Conservation (phyloP, 2,329 filamentous ascomycete species). For the Colletotrichum spaethianum region DNA sequence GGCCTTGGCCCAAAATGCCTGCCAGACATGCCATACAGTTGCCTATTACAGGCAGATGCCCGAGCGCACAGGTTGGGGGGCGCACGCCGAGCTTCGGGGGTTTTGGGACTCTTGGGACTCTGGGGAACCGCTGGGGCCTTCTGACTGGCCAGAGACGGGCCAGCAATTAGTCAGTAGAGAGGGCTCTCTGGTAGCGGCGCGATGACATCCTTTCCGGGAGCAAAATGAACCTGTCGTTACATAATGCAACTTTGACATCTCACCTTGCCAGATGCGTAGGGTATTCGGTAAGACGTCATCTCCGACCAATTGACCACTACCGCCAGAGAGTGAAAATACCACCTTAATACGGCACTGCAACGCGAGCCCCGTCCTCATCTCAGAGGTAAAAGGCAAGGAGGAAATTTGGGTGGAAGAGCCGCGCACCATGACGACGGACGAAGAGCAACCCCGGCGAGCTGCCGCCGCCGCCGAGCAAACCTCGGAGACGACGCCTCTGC, state of each 20-base stretch:
- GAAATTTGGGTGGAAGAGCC: not conserved
- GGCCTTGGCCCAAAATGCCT: too few relatives aligned
- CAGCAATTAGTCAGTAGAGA: not conserved
- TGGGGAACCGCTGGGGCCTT: not conserved
- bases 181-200: not conserved
- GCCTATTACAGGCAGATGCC: constrained; percentile 26
- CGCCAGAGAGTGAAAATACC: not conserved
- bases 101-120: not conserved
- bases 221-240: not conserved
- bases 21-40: constrained; percentile 6
- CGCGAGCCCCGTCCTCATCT: not conserved
- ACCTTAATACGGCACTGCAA: not conserved
- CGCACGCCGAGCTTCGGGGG: constrained; percentile 32
- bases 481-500: constrained; percentile 41
- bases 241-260: not conserved
- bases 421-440: constrained; percentile 28
- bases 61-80: constrained; percentile 13
- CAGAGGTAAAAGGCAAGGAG: not conserved
- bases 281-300: not conserved
- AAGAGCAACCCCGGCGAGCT: constrained; percentile 25
- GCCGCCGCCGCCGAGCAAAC: constrained; percentile 11
- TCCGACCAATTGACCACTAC: not conserved
- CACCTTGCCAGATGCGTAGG: not conserved
- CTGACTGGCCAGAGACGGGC: not conserved
- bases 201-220: not conserved